Evolutionary conservation across 2,329 filamentous ascomycete species (phyloP).

Genomic region (Colletotrichum costaricense): DNA sequence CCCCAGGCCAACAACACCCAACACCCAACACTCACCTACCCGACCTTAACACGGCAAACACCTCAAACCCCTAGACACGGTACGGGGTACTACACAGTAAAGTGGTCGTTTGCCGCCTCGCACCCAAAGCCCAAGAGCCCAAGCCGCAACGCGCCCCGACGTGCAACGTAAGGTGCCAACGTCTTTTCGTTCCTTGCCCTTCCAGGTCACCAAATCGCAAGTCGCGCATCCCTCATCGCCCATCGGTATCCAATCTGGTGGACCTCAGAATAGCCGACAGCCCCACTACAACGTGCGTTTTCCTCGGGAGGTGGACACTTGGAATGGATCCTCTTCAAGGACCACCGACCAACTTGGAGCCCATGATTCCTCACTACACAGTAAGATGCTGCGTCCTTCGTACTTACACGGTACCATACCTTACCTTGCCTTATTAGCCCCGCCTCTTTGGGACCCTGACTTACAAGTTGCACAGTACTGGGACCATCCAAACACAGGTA

Average conservation of each 20-base stretch:
- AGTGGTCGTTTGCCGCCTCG: not conserved
- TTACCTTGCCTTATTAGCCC: no score
- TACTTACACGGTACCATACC: no score
- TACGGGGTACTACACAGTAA: not conserved
- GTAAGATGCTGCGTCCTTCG: no score
- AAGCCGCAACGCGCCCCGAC: no score
- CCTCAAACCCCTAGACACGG: not conserved
- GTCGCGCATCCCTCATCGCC: not conserved
- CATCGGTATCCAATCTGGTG: not conserved
- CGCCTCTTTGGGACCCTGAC: not conserved
- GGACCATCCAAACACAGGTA: not conserved
- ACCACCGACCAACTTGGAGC: not conserved
- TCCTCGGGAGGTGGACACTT: slow-evolving; percentile 1
- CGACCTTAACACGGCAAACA: not conserved
- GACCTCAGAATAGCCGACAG: slow-evolving; percentile 1
- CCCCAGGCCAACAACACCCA: no score
- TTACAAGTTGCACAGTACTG: not conserved
- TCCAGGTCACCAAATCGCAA: not conserved
- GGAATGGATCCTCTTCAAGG: not conserved
- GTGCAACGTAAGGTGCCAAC: no score
- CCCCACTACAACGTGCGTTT: slow-evolving; percentile 5
- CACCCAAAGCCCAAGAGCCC: no score
- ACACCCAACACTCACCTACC: not conserved
- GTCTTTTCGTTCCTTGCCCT: not conserved
- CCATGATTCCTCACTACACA: no score